These are phyloP conservation scores for Endocalyx cinctus DNA, from an alignment of 2,329 filamentous ascomycete species.

Conservation along the genomic window DNA sequence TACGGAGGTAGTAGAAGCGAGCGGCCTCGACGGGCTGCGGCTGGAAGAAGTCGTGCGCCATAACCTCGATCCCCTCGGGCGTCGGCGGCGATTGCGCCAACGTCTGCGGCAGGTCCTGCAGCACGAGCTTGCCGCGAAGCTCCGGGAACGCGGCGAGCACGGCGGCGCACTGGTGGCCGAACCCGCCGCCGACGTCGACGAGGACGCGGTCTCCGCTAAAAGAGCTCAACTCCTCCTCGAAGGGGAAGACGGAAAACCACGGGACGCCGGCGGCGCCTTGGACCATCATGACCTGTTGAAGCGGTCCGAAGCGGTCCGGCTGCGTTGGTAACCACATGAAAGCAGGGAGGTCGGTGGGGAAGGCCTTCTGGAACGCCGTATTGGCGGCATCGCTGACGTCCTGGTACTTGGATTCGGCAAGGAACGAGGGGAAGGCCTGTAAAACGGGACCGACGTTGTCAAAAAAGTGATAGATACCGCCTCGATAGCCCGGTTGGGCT, in stretches of 20 bases:
- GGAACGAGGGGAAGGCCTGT: constrained; percentile 5
- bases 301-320: constrained; percentile 10
- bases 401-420: constrained; percentile 4
- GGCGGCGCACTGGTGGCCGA: constrained; percentile 32
- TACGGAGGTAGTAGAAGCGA: constrained; percentile 29
- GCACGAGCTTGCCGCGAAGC: constrained; percentile 29
- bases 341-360: constrained; percentile 11
- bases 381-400: constrained; percentile 5
- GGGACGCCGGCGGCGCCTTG: constrained; percentile 5
- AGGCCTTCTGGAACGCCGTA: constrained; percentile 8
- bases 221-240: constrained; percentile 1
- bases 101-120: constrained; percentile 34
- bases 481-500: constrained; percentile 6
- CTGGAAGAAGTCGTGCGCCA: constrained; percentile 10
- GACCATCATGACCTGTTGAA: constrained; percentile 12
- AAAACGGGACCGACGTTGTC: constrained; percentile 5
- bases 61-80: constrained; percentile 8
- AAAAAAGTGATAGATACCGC: constrained; percentile 4
- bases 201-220: constrained; percentile 17
- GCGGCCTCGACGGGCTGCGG: constrained; percentile 15
- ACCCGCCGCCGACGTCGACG: constrained; percentile 37
- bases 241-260: constrained; percentile 13
- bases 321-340: constrained; percentile 10
- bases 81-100: constrained; percentile 14
- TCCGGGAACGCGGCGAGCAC: constrained; percentile 27